phyloP scores from a whole-genome alignment of 2,329 filamentous ascomycete species.

The Diaporthe batatas region DNA sequence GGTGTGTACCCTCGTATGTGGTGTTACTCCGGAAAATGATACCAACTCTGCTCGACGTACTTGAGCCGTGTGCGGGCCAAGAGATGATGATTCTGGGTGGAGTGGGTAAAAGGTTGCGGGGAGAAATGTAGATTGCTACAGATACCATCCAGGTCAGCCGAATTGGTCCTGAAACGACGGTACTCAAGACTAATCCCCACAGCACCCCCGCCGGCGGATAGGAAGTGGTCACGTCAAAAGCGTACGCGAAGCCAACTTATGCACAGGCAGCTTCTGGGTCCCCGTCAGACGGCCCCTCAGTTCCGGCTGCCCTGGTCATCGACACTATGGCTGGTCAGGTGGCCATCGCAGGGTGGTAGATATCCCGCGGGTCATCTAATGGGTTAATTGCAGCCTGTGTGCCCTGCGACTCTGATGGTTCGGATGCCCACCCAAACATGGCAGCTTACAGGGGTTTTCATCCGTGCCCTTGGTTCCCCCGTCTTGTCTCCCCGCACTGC shows the following conservation, averaged over 20 bases:
- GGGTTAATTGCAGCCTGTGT: not conserved
- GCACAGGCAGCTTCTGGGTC: constrained; percentile 3
- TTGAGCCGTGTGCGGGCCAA: not conserved
- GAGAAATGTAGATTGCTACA: not conserved
- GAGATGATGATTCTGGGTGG: not conserved
- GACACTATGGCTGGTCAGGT: not conserved
- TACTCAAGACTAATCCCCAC: constrained; percentile 1
- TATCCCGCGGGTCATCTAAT: constrained; percentile 33
- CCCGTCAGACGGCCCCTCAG: constrained; percentile 16
- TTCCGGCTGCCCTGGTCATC: constrained; percentile 13
- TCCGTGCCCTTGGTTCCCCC: not conserved
- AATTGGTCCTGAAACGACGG: not conserved
- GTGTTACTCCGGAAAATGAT: no score
- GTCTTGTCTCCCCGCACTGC: not conserved
- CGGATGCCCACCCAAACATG: not conserved
- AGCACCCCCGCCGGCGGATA: not conserved
- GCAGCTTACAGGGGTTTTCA: constrained; percentile 7
- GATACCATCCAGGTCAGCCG: not conserved
- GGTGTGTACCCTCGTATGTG: not conserved
- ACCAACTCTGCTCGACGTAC: not conserved
- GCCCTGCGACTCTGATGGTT: constrained; percentile 11
- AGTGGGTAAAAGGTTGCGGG: not conserved
- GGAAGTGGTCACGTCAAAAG: not conserved
- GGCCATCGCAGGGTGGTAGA: constrained; percentile 23
- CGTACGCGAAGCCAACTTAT: not conserved